Base-by-base conservation (phyloP, 2,329 filamentous ascomycete genomes). In the Pestalotiopsis sp. region DNA sequence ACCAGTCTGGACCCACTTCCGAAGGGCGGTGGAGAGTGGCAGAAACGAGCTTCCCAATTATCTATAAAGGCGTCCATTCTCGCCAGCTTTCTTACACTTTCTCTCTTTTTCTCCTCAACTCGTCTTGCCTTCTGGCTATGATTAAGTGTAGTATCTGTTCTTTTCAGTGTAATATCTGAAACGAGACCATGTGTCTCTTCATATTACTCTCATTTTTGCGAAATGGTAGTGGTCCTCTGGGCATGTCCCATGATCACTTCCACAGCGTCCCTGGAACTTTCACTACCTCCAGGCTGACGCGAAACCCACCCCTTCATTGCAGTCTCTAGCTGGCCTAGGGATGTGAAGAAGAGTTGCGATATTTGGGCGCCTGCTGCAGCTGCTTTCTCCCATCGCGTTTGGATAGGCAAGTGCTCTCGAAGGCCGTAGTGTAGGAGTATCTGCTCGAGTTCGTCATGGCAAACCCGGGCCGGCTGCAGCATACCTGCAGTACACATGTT, bases 111-210 rank as follows among this genome's bases (percentile, higher is more conserved):
- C 17, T 59, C 13, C 23, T 14, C 6, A 36, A 13, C 27, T 59
- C 27, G 45, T 36, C 57, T 58, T 59, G 36, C 31, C 59, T 6
- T 4, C 71, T 74, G 73, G 73, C 75, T 93, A 92, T 93, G 91
- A 93, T 93, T 91, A 93, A 93, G 91, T 93, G 91, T 93, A 93
- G 91, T 93, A 93, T 93, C 91, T 93, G 91, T 94, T 94, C 91
- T 94, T 93, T 92, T 93, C 90, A 94, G 92, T 93, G 94, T 95
- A 62, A 62, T 62, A 13, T 36, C 59, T 62, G 59, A 62, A 62
- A 14, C 93, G 94, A 93, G 90, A 87, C 92, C 39, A 83, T 84
- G 87, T 85, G 84, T 84, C 85, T 85, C 87, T 87, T 86, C 85
- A 84, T 90, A 92, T 94, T 94, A 93, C 88, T 89, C 90, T 86